Percentiles rank a stretch among this genome's conserved stretches.
These are phyloP conservation scores for Rhynchospora tenuis DNA, from an alignment of 176 grass and related monocot species.

Conservation along the genomic window DNA sequence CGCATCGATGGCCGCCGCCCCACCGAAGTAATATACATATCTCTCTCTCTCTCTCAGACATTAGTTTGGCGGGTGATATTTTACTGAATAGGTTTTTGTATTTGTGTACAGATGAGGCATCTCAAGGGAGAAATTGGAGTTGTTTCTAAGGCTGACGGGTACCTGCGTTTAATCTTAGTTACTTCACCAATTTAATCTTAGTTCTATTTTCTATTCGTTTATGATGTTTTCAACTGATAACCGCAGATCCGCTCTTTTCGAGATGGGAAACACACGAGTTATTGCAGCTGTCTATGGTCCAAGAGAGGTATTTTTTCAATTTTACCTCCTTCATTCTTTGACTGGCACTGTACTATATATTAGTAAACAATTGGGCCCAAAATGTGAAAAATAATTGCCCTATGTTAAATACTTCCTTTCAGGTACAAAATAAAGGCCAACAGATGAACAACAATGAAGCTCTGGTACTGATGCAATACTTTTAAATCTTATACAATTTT, in stretches of 20 bases:
- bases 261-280: conserved; percentile 96
- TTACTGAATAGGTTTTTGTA: not conserved
- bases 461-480: conserved; percentile 38
- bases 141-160: conserved; percentile 69
- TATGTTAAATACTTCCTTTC: conserved; percentile 4
- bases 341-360: no score
- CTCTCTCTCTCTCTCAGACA: not conserved
- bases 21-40: conserved; percentile 43
- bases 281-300: conserved; percentile 86
- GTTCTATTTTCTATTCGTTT: not conserved
- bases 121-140: conserved; percentile 72
- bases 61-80: no score
- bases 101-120: conserved; percentile 68
- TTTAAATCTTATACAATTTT: not conserved
- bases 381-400: no score
- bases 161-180: conserved; percentile 1
- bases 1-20: conserved; percentile 77
- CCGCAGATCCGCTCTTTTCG: conserved; percentile 75
- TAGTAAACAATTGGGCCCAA: no score
- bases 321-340: no score
- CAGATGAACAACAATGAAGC: conserved; percentile 59
- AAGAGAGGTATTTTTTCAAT: conserved; percentile 59
- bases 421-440: conserved; percentile 82
- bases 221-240: not conserved
- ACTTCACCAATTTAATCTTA: not conserved